Evolutionary conservation across 164 flowering plant genomes (phyloP), one percentile per base, ranked within the genome.

Genomic region (Kalanchoe fedtschenkoi): DNA sequence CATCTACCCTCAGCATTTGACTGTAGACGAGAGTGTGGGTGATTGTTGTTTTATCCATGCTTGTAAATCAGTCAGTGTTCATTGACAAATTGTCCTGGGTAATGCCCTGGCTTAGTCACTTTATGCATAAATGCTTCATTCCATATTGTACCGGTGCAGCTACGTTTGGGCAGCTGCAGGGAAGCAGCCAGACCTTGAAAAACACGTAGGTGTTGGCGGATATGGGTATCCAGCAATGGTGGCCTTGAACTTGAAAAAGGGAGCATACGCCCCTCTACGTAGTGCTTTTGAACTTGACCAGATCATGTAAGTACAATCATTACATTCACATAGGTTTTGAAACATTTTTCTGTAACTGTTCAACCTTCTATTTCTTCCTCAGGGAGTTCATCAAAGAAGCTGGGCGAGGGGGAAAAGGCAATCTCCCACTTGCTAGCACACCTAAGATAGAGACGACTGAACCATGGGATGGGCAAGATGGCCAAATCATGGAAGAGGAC

Each of bases 391-490:
- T 93, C 42, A 87, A 71, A 72, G 86, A 88, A 76, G 92, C 97
- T 29, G 91, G 85, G 21, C 81, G 65, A 55, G 99, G 99, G 9
- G 97, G 99, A 24, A 90, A 87, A 65, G 97, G 96, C 34, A 93
- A 78, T 68, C 74, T 93, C 34, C 92, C 96, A 37, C 64, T 90
- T 22, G 78, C 71, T 13, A 73, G 66, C 54, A 42, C 77, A n/a
- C 96, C 92, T 0, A 67, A 14, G 58, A 73, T 90, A 19, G 80
- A 70, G 47, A 79, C 77, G 73, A 80, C 86, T 19, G 92, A 83
- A 72, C 83, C 92, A 2, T 93, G 99, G 99, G 97, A 90, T 72
- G 97, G 99, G 32, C 88, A 93, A 76, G 99, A 93, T 63, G 99
- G 96, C 42, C 74, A 88, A 70, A 64, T 87, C 42, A 64, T 90